A percentile compares a stretch with the other conserved stretches of the same genome.
phyloP scores from a whole-genome alignment of 2,329 filamentous ascomycete genomes.

The Penicillium sp. region DNA sequence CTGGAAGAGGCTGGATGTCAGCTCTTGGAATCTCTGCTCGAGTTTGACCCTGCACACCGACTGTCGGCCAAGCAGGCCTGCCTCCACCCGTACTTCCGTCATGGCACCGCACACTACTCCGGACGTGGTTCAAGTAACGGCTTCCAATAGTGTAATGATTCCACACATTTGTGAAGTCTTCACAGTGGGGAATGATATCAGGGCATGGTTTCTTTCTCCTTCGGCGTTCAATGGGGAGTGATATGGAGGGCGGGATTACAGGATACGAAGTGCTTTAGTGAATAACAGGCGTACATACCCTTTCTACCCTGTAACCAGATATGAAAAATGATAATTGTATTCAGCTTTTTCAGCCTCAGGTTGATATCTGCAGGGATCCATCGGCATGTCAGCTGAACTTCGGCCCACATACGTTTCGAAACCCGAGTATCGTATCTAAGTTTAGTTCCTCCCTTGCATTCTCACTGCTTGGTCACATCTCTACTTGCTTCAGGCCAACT shows the following conservation, averaged over 20 bases:
- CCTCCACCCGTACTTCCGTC: slow-evolving; percentile 76
- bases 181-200: not conserved
- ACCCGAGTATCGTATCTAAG: not conserved
- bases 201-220: slow-evolving; percentile 24
- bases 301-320: slow-evolving; percentile 10
- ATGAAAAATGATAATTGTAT: not conserved
- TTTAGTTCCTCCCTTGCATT: not conserved
- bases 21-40: slow-evolving; percentile 65
- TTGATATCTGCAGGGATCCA: not conserved
- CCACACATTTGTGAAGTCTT: slow-evolving; percentile 19
- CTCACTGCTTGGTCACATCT: not conserved
- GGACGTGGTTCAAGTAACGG: slow-evolving; percentile 41
- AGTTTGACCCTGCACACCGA: slow-evolving; percentile 82
- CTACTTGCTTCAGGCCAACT: not conserved
- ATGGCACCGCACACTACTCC: slow-evolving; percentile 50
- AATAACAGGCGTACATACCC: slow-evolving; percentile 31
- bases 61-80: slow-evolving; percentile 88
- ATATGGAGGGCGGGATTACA: slow-evolving; percentile 32
- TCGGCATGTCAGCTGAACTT: slow-evolving; percentile 15
- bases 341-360: slow-evolving; percentile 4
- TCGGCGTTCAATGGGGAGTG: slow-evolving; percentile 33
- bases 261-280: slow-evolving; percentile 31
- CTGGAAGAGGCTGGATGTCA: slow-evolving; percentile 62
- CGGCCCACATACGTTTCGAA: not conserved
- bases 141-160: slow-evolving; percentile 34